phyloP scores from a whole-genome alignment of 495 filamentous ascomycete genomes.

The Penicillium simplicissimum region DNA sequence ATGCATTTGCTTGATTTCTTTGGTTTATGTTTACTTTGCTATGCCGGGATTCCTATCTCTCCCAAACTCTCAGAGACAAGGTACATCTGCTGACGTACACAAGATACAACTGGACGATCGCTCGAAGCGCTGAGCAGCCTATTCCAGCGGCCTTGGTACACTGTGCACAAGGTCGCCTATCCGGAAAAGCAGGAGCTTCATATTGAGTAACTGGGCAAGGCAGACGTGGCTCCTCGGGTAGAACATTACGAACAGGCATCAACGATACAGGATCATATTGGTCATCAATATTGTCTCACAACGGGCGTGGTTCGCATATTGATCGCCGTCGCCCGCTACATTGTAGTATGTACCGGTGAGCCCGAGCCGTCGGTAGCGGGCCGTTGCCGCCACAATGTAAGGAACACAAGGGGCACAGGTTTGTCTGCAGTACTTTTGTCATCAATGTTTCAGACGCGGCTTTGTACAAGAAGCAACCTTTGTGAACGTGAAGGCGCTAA shows the following conservation, averaged over 20 bases:
- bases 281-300: conserved; percentile 1
- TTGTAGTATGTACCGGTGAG: too few species aligned
- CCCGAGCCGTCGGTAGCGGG: background rate
- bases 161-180: conserved; percentile 24
- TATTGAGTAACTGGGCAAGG: conserved; percentile 14
- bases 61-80: background rate
- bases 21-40: conserved; percentile 29
- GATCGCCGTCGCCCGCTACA: background rate
- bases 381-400: background rate
- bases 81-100: conserved; percentile 1
- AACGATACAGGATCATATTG: background rate
- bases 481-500: background rate
- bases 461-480: background rate
- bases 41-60: conserved; percentile 21
- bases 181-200: conserved; percentile 12
- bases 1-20: conserved; percentile 22
- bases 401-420: background rate
- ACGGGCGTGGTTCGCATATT: background rate
- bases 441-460: background rate
- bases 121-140: conserved; percentile 22
- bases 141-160: conserved; percentile 29
- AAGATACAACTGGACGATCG: conserved; percentile 29
- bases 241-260: conserved; percentile 8
- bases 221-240: conserved; percentile 2
- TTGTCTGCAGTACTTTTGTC: background rate